Evolutionary conservation across 2,329 filamentous ascomycete species (phyloP), one percentile per base, ranked within the genome.

Genomic region (Colletotrichum falcatum): DNA sequence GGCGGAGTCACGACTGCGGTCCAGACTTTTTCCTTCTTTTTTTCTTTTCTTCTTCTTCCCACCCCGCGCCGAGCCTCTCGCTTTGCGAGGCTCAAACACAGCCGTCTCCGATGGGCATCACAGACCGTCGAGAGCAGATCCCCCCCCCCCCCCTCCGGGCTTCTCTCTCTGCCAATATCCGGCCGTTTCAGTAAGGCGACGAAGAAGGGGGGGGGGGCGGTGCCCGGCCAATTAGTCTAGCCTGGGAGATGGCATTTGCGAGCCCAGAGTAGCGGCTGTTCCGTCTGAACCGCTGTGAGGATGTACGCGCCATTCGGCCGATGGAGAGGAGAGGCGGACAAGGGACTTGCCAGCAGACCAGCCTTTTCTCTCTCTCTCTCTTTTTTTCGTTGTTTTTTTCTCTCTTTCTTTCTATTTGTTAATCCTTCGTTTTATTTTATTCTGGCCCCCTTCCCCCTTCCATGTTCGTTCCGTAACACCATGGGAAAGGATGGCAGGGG

Each of bases 251-350:
- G 18, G 42, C 18, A 58, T 66, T 35, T 26, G 58, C 63, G 51
- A 37, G 35, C 9, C 44, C 33, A 61, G 63, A 70, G 55, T 67
- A 70, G 55, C 62, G 67, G 58, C 18, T 26, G 51, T 16, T 70
- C 56, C 67, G 67, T 70, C 67, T 70, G 67, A 70, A 70, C 67
- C 58, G 44, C 28, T 26, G 28, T 46, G 20, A n/a, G n/a, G n/a
- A 30, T 42, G 39, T 20, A 2, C 16, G 39, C 39, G 39, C 46
- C 42, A 37, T 8, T 46, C 54, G 44, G 14, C 37, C 12, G 33
- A 42, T 16, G 37, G 16, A 14, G 16, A 14, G n/a, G n/a, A 26
- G 23, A 20, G 46, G 30, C 23, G 5, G 20, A 42, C 58, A 61
- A 39, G 42, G 42, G 28, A 23, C 42, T 28, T 61, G 44, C 23